A percentile compares a stretch with the other conserved stretches of the same genome.
These are phyloP conservation scores for Fraxinus latifolia DNA, from an alignment of 305 asterid species.

Conservation along the genomic window DNA sequence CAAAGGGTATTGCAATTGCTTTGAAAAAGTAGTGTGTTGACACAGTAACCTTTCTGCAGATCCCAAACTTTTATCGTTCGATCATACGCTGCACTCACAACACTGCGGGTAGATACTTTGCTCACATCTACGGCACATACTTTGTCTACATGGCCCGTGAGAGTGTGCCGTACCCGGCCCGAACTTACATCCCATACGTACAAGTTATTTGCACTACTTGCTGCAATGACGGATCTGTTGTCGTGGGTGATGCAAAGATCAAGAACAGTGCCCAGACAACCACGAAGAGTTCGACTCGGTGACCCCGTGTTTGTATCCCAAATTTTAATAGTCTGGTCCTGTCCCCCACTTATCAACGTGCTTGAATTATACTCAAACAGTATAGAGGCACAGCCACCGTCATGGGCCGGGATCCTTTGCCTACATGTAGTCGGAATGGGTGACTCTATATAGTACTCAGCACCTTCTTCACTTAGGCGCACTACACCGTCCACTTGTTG, in stretches of 20 bases:
- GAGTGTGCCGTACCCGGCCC: constrained; percentile 70
- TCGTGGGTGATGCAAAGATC: constrained; percentile 81
- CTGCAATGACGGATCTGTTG: constrained; percentile 70
- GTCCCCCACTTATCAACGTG: constrained; percentile 80
- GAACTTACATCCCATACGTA: constrained; percentile 72
- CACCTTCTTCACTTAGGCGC: constrained; percentile 86
- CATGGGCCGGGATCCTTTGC: constrained; percentile 85
- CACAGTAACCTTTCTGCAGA: constrained; percentile 78
- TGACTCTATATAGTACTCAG: constrained; percentile 70
- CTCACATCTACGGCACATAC: constrained; percentile 87
- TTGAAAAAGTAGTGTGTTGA: constrained; percentile 64
- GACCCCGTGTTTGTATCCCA: constrained; percentile 79
- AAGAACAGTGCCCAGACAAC: constrained; percentile 75
- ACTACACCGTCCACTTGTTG: constrained; percentile 89
- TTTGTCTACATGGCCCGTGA: constrained; percentile 85
- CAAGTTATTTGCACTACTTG: constrained; percentile 71
- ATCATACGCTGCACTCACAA: constrained; percentile 86
- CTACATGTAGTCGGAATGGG: constrained; percentile 67
- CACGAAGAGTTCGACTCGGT: constrained; percentile 44
- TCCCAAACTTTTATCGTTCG: constrained; percentile 96
- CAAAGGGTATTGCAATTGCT: constrained; percentile 83
- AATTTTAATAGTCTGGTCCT: constrained; percentile 67
- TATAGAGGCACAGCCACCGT: constrained; percentile 74
- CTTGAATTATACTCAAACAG: constrained; percentile 60
- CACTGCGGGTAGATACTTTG: constrained; percentile 64